phyloP scores from a whole-genome alignment of 2,329 filamentous ascomycete genomes.

The Pseudogymnoascus sp. region DNA sequence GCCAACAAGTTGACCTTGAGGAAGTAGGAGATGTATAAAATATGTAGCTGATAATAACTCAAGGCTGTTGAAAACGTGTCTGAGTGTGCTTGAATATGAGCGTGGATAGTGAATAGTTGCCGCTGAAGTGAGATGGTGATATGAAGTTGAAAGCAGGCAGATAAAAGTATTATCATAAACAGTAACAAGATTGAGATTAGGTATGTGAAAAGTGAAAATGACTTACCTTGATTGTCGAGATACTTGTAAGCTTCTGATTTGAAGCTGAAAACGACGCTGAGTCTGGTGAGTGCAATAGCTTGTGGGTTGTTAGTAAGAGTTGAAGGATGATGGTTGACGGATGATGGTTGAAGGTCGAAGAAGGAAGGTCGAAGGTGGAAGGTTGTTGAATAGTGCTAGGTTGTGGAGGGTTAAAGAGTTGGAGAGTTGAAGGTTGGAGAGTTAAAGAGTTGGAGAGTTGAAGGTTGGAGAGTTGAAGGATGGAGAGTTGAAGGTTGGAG shows the following conservation, averaged over 20 bases:
- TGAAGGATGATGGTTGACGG: background rate
- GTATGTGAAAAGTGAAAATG: background rate
- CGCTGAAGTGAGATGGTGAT: background rate
- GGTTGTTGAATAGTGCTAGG: too few relatives aligned
- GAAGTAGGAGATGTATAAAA: constrained; percentile 1
- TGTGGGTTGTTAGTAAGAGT: background rate
- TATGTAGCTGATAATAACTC: background rate
- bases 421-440: background rate
- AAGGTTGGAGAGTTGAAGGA: background rate
- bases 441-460: background rate
- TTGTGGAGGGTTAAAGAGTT: too few relatives aligned
- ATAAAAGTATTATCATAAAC: background rate
- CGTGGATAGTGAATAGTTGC: background rate
- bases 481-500: background rate
- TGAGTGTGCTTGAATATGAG: background rate
- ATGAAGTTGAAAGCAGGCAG: background rate
- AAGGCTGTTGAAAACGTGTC: background rate
- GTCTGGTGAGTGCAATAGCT: background rate
- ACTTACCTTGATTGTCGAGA: background rate
- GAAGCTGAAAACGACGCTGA: background rate
- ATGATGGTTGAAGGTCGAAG: background rate
- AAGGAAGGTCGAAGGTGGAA: too few relatives aligned
- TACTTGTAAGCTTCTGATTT: background rate
- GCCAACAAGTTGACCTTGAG: background rate
- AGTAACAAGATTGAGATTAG: background rate